Percentiles rank a stretch among this genome's conserved stretches.
Evolutionary conservation across 192 early-diverging fungal genomes (phyloP).

Genomic region (Rhizophlyctis rosea): DNA sequence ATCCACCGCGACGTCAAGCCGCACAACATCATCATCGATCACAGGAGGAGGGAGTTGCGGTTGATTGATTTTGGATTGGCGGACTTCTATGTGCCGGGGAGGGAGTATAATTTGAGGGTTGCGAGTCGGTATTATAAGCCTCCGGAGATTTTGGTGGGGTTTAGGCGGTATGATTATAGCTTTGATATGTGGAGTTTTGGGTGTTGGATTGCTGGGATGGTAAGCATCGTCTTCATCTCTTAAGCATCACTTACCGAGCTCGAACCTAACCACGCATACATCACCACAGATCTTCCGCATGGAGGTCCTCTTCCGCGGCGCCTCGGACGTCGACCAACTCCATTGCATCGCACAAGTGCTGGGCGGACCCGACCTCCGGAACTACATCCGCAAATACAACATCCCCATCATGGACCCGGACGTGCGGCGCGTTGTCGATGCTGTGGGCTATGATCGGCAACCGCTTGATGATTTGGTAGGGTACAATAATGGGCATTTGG

Average conservation of each 20-base stretch:
- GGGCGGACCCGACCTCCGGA: slow-evolving; percentile 31
- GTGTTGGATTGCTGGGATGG: slow-evolving; percentile 47
- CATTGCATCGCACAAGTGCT: slow-evolving; percentile 33
- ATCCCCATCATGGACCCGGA: slow-evolving; percentile 12
- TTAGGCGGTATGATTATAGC: slow-evolving; percentile 39
- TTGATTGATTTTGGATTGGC: slow-evolving; percentile 51
- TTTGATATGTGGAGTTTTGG: slow-evolving; percentile 52
- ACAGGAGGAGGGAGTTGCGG: slow-evolving; percentile 21
- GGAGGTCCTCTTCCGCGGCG: slow-evolving; percentile 40
- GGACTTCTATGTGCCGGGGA: slow-evolving; percentile 32
- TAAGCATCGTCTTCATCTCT: slow-evolving; percentile 13
- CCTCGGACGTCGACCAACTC: slow-evolving; percentile 40
- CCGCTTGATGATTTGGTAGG: neutral
- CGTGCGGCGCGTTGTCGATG: slow-evolving; percentile 4
- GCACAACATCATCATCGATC: slow-evolving; percentile 47
- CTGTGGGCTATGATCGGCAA: neutral
- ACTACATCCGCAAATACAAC: slow-evolving; percentile 25
- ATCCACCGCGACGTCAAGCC: slow-evolving; percentile 57
- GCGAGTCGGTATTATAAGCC: slow-evolving; percentile 47
- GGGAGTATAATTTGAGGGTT: slow-evolving; percentile 35
- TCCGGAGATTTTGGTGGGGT: slow-evolving; percentile 47
- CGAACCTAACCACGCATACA: neutral
- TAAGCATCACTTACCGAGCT: neutral
- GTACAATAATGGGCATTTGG: slow-evolving; percentile 23
- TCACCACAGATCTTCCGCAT: slow-evolving; percentile 28